Percentiles rank a stretch among this genome's conserved stretches.
phyloP scores from a whole-genome alignment of 2,329 filamentous ascomycete species.

The Fusarium sp. region DNA sequence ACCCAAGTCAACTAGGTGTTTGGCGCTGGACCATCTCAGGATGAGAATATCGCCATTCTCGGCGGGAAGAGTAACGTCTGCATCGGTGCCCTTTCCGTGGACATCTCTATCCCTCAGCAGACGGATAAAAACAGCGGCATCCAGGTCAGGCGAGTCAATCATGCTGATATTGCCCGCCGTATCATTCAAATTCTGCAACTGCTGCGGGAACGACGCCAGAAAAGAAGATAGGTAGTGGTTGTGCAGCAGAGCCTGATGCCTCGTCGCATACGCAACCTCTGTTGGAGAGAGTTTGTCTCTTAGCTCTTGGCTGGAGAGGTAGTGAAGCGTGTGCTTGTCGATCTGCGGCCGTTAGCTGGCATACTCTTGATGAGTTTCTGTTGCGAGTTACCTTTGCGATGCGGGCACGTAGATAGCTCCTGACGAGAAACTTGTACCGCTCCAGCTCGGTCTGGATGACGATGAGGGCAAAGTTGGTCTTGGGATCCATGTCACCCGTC shows the following conservation, averaged over 20 bases:
- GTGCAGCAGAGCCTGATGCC: slow-evolving; percentile 88
- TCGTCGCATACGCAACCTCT: slow-evolving; percentile 86
- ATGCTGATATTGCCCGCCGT: slow-evolving; percentile 91
- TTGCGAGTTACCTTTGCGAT: slow-evolving; percentile 80
- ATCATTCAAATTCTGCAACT: slow-evolving; percentile 90
- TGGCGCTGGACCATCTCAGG: slow-evolving; percentile 83
- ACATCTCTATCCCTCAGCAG: slow-evolving; percentile 75
- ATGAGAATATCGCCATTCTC: slow-evolving; percentile 77
- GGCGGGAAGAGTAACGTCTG: slow-evolving; percentile 72
- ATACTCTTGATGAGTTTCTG: neutral
- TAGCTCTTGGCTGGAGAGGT: slow-evolving; percentile 72
- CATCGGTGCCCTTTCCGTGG: slow-evolving; percentile 74
- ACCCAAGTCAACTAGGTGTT: slow-evolving; percentile 68
- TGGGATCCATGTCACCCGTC: slow-evolving; percentile 89
- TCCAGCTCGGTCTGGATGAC: slow-evolving; percentile 97
- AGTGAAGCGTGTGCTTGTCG: slow-evolving; percentile 82
- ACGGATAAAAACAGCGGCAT: slow-evolving; percentile 88
- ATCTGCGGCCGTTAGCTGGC: slow-evolving; percentile 67
- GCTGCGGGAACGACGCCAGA: slow-evolving; percentile 83
- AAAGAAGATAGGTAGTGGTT: slow-evolving; percentile 91
- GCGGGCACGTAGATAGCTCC: slow-evolving; percentile 86
- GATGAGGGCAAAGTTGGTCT: slow-evolving; percentile 92
- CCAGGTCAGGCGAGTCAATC: slow-evolving; percentile 89
- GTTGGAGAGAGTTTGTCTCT: slow-evolving; percentile 78
- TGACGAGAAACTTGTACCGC: slow-evolving; percentile 90